phyloP scores from a whole-genome alignment of 176 grass and related monocot genomes.

The Eragrostis curvula region DNA sequence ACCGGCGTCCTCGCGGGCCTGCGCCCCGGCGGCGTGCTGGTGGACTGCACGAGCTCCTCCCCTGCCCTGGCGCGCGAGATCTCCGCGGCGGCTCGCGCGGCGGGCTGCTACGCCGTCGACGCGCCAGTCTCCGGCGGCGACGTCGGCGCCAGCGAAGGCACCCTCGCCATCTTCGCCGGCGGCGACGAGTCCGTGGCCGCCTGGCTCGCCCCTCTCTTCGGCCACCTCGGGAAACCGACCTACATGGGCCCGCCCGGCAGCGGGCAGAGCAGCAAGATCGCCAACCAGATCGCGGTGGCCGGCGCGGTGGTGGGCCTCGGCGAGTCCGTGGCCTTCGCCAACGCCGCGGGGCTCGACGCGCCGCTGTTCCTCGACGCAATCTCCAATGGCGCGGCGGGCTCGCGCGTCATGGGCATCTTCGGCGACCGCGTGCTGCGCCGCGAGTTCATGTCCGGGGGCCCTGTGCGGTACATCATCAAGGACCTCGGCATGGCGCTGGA shows the following conservation, averaged over 20 bases:
- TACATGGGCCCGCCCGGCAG: conserved; percentile 76
- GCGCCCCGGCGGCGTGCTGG: conserved; percentile 51
- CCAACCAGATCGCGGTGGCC: conserved; percentile 73
- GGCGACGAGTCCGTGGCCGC: conserved; percentile 60
- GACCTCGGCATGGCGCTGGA: conserved; percentile 88
- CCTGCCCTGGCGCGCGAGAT: conserved; percentile 65
- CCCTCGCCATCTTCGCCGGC: conserved; percentile 73
- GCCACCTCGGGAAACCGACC: conserved; percentile 58
- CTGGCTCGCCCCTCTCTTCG: conserved; percentile 76
- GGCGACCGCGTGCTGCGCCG: conserved; percentile 58
- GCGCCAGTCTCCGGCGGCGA: conserved; percentile 81
- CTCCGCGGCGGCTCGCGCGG: conserved; percentile 16
- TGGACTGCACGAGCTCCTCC: conserved; percentile 81
- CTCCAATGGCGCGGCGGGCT: conserved; percentile 66
- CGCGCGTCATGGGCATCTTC: conserved; percentile 80
- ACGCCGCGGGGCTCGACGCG: conserved; percentile 48
- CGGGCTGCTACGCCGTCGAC: conserved; percentile 61
- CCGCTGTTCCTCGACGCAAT: conserved; percentile 60
- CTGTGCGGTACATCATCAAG: conserved; percentile 77
- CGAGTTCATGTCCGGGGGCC: conserved; percentile 54
- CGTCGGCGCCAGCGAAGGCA: conserved; percentile 70
- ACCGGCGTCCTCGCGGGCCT: conserved; percentile 54
- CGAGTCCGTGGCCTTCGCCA: conserved; percentile 72
- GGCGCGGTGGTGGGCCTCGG: conserved; percentile 57
- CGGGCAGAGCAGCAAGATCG: conserved; percentile 93